Evolutionary conservation across 768 basidiomycete genomes (phyloP), one percentile per base, ranked within the genome.

Genomic region (Hebeloma cylindrosporum): DNA sequence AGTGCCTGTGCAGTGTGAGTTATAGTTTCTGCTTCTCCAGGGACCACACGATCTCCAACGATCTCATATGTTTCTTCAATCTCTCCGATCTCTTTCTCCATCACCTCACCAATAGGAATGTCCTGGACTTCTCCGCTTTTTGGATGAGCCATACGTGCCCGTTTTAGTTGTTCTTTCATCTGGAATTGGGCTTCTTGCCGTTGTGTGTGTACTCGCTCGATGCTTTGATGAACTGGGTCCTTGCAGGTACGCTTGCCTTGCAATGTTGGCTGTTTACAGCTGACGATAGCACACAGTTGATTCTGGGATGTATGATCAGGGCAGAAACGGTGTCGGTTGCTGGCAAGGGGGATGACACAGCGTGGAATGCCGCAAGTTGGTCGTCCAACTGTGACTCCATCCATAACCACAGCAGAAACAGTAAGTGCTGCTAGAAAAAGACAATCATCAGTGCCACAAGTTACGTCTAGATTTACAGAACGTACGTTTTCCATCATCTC

Each of bases 371-470:
- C 35, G 16, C 53, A 54, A 14, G 50, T 51, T 20, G 47, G 46
- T 25, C 38, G 47, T 7, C 46, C 53, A 22, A 54, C 21, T 2
- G 38, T 51, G 3, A 48, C 38, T 1, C 53, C 50, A 36, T 54
- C 53, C 14, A 50, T 45, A 23, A 54, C 50, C 22, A 46, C 43
- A 17, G 43, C 43, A 23, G 29, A 47, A 8, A 47, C 38, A 5
- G n/a, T 17, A 11, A 26, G 11, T 23, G 20, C 11, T 28, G 21
- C 8, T 14, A 11, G 16, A 40, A 29, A 5, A 40, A 17, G 16
- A 32, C 7, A 28, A 7, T 28, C 7, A 11, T 41, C 40, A 30
- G 40, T 38, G 28, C 17, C 9, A 35, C 9, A n/a, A n/a, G n/a
- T n/a, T n/a, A n/a, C n/a, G 37, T n/a, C 9, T 26, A 10, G 37